phyloP scores from a whole-genome alignment of 2,329 filamentous ascomycete genomes.

The Periglandula ipomoeae region DNA sequence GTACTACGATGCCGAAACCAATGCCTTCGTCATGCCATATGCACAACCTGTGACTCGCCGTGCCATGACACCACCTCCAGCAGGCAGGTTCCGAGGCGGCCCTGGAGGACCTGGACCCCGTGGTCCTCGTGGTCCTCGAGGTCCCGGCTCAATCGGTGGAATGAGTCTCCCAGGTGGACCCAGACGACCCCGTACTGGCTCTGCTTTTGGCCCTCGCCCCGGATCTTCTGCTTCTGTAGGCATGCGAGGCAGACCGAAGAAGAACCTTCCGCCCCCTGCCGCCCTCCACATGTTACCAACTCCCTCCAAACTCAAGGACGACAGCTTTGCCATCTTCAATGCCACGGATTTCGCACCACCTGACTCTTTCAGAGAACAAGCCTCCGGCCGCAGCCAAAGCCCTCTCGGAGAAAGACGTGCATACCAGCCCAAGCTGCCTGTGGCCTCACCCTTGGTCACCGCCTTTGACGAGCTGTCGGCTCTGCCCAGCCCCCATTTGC shows the following conservation, averaged over 20 bases:
- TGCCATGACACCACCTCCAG: conserved; percentile 90
- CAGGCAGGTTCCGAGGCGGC: conserved; percentile 34
- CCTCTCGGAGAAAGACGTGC: conserved; percentile 56
- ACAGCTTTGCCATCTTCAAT: conserved; percentile 58
- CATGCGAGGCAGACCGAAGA: conserved; percentile 31
- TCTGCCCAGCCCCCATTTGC: conserved; percentile 78
- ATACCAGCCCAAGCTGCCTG: conserved; percentile 64
- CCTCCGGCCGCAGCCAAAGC: conserved; percentile 58
- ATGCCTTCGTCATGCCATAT: conserved; percentile 71
- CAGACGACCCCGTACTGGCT: conserved; percentile 47
- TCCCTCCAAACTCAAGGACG: conserved; percentile 75
- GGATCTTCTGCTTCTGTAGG: conserved; percentile 54
- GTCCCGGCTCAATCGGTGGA: conserved; percentile 39
- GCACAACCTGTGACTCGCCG: conserved; percentile 78
- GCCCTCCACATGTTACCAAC: conserved; percentile 72
- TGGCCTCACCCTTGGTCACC: conserved; percentile 69
- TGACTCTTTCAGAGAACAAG: conserved; percentile 53
- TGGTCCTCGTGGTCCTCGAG: conserved; percentile 19
- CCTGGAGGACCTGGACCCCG: conserved; percentile 20
- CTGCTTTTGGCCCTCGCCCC: conserved; percentile 30
- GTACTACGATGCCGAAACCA: conserved; percentile 57
- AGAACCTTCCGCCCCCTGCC: conserved; percentile 57
- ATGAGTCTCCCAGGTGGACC: conserved; percentile 35
- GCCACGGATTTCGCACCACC: conserved; percentile 85
- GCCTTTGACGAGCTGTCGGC: conserved; percentile 78